A percentile compares a stretch with the other conserved stretches of the same genome.
Conservation (phyloP, 2,329 filamentous ascomycete genomes). For the Trichoderma koningii region DNA sequence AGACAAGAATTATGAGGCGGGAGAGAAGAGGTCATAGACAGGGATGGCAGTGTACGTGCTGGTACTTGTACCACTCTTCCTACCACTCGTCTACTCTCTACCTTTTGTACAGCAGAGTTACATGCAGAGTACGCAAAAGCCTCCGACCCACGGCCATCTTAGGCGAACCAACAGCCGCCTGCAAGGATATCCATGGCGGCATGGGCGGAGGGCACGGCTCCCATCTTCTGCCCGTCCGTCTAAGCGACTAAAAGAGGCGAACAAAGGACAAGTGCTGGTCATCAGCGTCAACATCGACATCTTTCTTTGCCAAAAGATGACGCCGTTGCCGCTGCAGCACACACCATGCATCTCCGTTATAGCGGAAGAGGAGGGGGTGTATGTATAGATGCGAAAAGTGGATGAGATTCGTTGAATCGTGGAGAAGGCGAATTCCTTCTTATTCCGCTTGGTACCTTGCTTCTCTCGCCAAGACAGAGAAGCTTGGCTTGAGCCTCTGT, state of each 20-base stretch:
- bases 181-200: constrained; percentile 3
- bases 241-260: constrained; percentile 25
- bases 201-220: not conserved
- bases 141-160: not conserved
- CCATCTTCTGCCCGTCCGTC: not conserved
- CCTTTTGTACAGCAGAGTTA: not conserved
- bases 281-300: too few relatives aligned
- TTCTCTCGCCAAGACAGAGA: too few relatives aligned
- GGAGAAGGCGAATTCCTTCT: too few relatives aligned
- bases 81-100: too few relatives aligned
- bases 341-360: too few relatives aligned
- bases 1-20: not conserved
- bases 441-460: too few relatives aligned
- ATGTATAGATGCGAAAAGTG: too few relatives aligned
- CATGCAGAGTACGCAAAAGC: not conserved
- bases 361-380: too few relatives aligned
- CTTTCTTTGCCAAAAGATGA: constrained; percentile 9
- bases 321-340: too few relatives aligned
- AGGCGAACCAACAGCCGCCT: constrained; percentile 25
- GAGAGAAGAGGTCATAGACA: not conserved
- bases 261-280: constrained; percentile 2
- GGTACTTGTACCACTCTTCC: too few relatives aligned
- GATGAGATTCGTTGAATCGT: too few relatives aligned
- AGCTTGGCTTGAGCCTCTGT: too few relatives aligned
- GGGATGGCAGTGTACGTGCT: not conserved